These are phyloP conservation scores for Halenospora varia DNA, from an alignment of 495 filamentous ascomycete genomes.

Conservation along the genomic window DNA sequence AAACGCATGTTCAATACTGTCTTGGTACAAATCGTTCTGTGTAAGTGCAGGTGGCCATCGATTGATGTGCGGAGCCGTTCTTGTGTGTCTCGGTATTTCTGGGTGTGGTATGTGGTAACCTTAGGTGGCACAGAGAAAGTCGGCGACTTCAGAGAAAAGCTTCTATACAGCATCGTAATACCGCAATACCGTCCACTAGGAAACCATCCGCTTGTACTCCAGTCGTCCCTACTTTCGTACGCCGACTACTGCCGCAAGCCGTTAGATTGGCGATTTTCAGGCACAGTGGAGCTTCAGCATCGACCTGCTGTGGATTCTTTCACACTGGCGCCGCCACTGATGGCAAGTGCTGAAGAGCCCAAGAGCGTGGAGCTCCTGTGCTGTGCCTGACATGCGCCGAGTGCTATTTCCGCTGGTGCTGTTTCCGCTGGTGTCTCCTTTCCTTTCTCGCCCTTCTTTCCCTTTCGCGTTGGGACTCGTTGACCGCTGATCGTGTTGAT, in stretches of 20 bases:
- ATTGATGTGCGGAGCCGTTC: background rate
- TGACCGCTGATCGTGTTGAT: background rate
- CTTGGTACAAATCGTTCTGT: background rate
- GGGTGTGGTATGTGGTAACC: background rate
- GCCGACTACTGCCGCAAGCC: background rate
- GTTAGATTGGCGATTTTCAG: background rate
- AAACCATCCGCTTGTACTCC: background rate
- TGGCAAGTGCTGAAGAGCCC: background rate
- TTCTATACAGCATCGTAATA: too few relatives aligned
- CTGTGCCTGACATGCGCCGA: too few relatives aligned
- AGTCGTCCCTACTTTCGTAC: background rate
- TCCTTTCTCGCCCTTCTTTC: too few relatives aligned
- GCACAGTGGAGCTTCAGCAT: background rate
- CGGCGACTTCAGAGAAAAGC: too few relatives aligned
- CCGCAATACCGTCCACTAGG: background rate
- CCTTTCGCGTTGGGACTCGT: too few relatives aligned
- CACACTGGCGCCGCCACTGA: background rate
- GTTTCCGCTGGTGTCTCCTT: too few relatives aligned
- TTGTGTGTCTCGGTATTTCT: background rate
- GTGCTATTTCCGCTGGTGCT: too few relatives aligned
- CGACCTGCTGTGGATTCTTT: background rate
- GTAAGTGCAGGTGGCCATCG: background rate
- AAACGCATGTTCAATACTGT: background rate
- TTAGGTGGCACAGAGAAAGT: background rate
- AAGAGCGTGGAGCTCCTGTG: too few relatives aligned